phyloP scores from a whole-genome alignment of 2,329 filamentous ascomycete species.

The Madurella mycetomatis region DNA sequence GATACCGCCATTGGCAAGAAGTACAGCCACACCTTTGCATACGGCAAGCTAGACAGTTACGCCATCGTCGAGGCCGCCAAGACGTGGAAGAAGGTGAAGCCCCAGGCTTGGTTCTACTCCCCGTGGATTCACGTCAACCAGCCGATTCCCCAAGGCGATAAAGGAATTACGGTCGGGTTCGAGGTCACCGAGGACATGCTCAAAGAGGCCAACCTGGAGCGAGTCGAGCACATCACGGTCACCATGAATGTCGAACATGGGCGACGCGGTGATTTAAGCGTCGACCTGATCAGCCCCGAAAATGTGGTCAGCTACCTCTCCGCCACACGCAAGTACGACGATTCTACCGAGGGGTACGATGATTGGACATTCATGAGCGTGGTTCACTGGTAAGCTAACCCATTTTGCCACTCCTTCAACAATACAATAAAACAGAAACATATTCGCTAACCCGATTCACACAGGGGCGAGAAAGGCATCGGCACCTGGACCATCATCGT shows the following conservation, averaged over 20 bases:
- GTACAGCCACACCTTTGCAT: slow-evolving; percentile 93
- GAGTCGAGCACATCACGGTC: slow-evolving; percentile 89
- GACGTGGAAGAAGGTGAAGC: slow-evolving; percentile 82
- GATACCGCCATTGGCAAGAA: slow-evolving; percentile 74
- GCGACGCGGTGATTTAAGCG: slow-evolving; percentile 84
- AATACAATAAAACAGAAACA: too few relatives aligned
- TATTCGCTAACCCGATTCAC: slow-evolving; percentile 29
- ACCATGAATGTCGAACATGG: slow-evolving; percentile 95
- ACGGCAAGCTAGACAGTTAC: slow-evolving; percentile 90
- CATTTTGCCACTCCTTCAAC: neutral
- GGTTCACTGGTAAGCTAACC: slow-evolving; percentile 71
- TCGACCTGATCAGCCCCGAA: slow-evolving; percentile 80
- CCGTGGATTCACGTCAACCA: slow-evolving; percentile 91
- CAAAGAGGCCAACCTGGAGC: slow-evolving; percentile 74
- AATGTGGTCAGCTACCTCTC: slow-evolving; percentile 81
- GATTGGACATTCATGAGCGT: slow-evolving; percentile 99
- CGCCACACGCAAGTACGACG: slow-evolving; percentile 66
- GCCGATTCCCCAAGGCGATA: slow-evolving; percentile 75
- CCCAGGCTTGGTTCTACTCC: slow-evolving; percentile 90
- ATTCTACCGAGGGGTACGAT: slow-evolving; percentile 64
- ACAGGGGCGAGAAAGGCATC: slow-evolving; percentile 78
- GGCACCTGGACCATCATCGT: slow-evolving; percentile 90
- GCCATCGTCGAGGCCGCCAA: slow-evolving; percentile 80
- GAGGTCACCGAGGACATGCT: slow-evolving; percentile 79
- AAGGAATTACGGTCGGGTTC: slow-evolving; percentile 75